phyloP scores from a whole-genome alignment of 768 basidiomycete genomes.

The Tubosaeta sp. region DNA sequence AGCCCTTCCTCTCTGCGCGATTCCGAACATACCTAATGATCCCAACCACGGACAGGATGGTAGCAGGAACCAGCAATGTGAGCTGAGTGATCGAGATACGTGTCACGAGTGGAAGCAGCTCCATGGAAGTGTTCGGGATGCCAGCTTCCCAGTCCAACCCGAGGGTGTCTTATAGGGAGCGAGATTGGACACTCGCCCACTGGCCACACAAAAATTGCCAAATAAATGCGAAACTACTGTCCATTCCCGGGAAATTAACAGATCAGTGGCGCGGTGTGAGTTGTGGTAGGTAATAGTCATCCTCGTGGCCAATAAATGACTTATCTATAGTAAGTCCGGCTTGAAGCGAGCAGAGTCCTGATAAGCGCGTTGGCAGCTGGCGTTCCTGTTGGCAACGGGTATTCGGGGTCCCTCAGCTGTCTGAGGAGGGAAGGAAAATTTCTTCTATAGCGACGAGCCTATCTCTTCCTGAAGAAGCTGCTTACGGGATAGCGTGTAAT shows the following conservation, averaged over 20 bases:
- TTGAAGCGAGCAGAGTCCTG: background rate
- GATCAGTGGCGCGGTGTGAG: background rate
- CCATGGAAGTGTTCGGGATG: background rate
- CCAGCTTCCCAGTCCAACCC: background rate
- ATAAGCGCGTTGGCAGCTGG: background rate
- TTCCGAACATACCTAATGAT: background rate
- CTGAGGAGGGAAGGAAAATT: background rate
- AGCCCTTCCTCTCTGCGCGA: constrained; percentile 1
- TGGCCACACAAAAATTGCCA: background rate
- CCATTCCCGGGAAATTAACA: background rate
- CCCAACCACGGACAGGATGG: background rate
- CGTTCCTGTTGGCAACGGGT: background rate
- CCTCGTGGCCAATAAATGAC: background rate
- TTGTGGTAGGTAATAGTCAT: background rate
- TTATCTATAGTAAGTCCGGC: background rate
- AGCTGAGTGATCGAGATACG: background rate
- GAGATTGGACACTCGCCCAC: background rate
- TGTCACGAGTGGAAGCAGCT: background rate
- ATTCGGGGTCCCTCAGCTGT: background rate
- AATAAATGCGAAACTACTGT: background rate
- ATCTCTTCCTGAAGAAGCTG: background rate
- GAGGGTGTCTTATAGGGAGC: background rate
- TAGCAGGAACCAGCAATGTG: background rate
- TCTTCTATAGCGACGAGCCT: background rate
- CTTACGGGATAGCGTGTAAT: background rate